Conservation (phyloP, 2,329 filamentous ascomycete species). For the Bisporella sp. region DNA sequence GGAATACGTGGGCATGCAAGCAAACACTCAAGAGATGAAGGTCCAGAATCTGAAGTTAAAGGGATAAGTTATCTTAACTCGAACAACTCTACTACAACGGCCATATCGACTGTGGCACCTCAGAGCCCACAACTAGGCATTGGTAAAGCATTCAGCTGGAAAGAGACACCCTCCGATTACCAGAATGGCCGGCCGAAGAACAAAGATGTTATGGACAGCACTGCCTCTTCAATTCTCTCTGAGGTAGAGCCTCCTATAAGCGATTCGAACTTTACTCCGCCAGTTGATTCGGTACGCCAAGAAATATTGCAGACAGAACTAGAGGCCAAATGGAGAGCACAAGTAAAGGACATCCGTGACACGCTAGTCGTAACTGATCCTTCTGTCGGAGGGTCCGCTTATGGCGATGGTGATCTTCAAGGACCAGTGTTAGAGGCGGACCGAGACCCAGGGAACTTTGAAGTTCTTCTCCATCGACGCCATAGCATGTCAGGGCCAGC, state of each 20-base stretch:
- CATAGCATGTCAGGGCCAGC: slow-evolving; percentile 44
- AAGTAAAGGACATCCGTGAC: slow-evolving; percentile 36
- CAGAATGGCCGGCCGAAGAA: slow-evolving; percentile 23
- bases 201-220: slow-evolving; percentile 9
- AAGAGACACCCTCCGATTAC: slow-evolving; percentile 56
- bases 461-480: slow-evolving; percentile 53
- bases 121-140: slow-evolving; percentile 26
- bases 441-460: slow-evolving; percentile 35
- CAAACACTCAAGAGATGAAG: slow-evolving; percentile 49
- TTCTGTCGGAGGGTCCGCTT: slow-evolving; percentile 52
- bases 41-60: slow-evolving; percentile 12
- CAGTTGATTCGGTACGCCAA: slow-evolving; percentile 6
- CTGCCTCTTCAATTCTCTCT: slow-evolving; percentile 2
- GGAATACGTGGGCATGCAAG: slow-evolving; percentile 46
- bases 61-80: slow-evolving; percentile 17
- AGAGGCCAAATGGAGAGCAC: slow-evolving; percentile 23
- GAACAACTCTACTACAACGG: slow-evolving; percentile 13
- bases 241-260: slow-evolving; percentile 10
- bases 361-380: slow-evolving; percentile 37
- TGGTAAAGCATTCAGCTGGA: slow-evolving; percentile 54
- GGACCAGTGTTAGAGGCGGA: slow-evolving; percentile 44
- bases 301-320: slow-evolving; percentile 16
- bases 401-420: slow-evolving; percentile 52
- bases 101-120: slow-evolving; percentile 10
- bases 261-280: slow-evolving; percentile 3